Percentiles rank a stretch among this genome's conserved stretches.
Conservation (phyloP, 1,284 basidiomycete genomes). For the Malassezia pachydermatis region DNA sequence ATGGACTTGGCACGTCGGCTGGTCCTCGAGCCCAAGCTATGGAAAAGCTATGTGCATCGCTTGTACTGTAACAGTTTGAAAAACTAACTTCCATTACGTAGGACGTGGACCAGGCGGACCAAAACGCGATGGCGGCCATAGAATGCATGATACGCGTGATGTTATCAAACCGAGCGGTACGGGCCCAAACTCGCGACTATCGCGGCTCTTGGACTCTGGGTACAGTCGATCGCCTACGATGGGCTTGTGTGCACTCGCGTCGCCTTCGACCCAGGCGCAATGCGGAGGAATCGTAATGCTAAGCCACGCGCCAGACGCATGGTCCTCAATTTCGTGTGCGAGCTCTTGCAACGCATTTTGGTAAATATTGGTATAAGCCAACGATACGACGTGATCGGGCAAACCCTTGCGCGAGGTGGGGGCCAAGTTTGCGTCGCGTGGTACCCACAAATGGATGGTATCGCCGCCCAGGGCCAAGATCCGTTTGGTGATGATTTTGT, state of each 20-base stretch:
- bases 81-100: neutral
- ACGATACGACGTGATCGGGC: constrained; percentile 1
- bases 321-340: constrained; percentile 6
- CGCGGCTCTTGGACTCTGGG: constrained; percentile 14
- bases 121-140: constrained; percentile 49
- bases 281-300: constrained; percentile 31
- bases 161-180: constrained; percentile 52
- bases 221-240: neutral
- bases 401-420: constrained; percentile 29
- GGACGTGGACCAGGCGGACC: constrained; percentile 23
- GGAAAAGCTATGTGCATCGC: constrained; percentile 58
- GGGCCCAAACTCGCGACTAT: constrained; percentile 25
- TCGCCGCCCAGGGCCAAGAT: constrained; percentile 54
- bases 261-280: constrained; percentile 54
- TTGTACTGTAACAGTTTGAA: constrained; percentile 53
- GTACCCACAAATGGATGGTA: constrained; percentile 48
- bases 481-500: constrained; percentile 52
- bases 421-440: neutral
- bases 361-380: constrained; percentile 15
- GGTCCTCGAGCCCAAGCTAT: constrained; percentile 57
- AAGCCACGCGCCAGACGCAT: constrained; percentile 20
- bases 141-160: constrained; percentile 48
- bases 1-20: constrained; percentile 61
- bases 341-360: constrained; percentile 2
- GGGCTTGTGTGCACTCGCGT: constrained; percentile 47